phyloP scores from a whole-genome alignment of 2,329 filamentous ascomycete genomes.

The Trichoderma sp. region DNA sequence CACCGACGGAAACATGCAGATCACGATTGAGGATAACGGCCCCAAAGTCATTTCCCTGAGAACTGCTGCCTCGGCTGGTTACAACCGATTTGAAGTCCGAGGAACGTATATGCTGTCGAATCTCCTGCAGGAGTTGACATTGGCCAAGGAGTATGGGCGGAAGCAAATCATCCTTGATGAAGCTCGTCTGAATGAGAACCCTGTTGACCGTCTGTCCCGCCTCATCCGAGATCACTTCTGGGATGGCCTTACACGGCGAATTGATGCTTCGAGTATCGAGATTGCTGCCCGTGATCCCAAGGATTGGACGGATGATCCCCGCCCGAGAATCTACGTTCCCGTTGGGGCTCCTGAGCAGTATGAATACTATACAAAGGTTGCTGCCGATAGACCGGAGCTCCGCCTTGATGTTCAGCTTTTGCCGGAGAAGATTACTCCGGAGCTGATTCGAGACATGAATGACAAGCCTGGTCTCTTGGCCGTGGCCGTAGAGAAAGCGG shows the following conservation, averaged over 20 bases:
- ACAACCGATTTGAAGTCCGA: slow-evolving; percentile 85
- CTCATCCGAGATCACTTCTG: slow-evolving; percentile 91
- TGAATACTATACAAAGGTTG: slow-evolving; percentile 84
- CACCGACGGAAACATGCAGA: slow-evolving; percentile 92
- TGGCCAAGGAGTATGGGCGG: slow-evolving; percentile 87
- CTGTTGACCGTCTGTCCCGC: slow-evolving; percentile 81
- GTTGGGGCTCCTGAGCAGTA: slow-evolving; percentile 81
- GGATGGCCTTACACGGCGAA: slow-evolving; percentile 84
- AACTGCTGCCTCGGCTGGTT: slow-evolving; percentile 81
- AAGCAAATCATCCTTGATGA: slow-evolving; percentile 91
- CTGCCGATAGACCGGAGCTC: slow-evolving; percentile 76
- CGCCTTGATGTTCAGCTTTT: slow-evolving; percentile 84
- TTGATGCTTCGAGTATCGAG: slow-evolving; percentile 86
- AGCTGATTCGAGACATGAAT: slow-evolving; percentile 82
- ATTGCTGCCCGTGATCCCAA: slow-evolving; percentile 88
- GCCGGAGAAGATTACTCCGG: slow-evolving; percentile 73
- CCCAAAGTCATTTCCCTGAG: slow-evolving; percentile 87
- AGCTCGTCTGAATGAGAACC: slow-evolving; percentile 89
- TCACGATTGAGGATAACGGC: slow-evolving; percentile 93
- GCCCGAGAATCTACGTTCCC: slow-evolving; percentile 90
- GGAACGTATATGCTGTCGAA: slow-evolving; percentile 98
- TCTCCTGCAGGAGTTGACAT: slow-evolving; percentile 87
- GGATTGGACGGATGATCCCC: slow-evolving; percentile 88
- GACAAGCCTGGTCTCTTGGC: slow-evolving; percentile 85
- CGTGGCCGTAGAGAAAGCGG: slow-evolving; percentile 79